A percentile compares a stretch with the other conserved stretches of the same genome.
Conservation (phyloP, 768 basidiomycete genomes). For the Brasilioporus rufonigricans region DNA sequence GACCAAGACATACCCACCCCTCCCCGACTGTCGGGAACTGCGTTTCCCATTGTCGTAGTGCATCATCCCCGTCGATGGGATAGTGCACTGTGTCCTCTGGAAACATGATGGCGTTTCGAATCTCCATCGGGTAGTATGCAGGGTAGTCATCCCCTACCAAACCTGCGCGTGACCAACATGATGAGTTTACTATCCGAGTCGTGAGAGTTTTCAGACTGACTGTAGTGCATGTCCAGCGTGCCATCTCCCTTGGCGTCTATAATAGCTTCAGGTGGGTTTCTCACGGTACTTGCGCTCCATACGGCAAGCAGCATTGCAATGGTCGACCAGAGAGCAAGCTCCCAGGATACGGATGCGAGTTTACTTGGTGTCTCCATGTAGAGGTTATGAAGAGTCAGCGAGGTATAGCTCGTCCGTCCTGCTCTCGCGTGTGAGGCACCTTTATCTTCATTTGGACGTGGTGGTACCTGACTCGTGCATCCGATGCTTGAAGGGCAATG, state of each 20-base stretch:
- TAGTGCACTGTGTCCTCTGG: conserved; percentile 29
- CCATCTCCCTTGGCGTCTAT: not conserved
- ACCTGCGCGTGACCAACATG: conserved; percentile 3
- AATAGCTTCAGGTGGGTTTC: not conserved
- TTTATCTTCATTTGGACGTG: conserved; percentile 4
- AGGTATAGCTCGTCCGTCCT: not conserved
- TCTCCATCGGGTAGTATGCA: conserved; percentile 25
- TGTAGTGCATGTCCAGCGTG: conserved; percentile 10
- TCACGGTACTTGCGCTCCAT: conserved; percentile 17
- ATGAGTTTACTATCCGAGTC: not conserved
- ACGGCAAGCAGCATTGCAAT: conserved; percentile 17
- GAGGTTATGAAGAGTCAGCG: not conserved
- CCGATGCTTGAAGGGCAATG: conserved; percentile 1
- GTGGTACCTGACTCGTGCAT: not conserved
- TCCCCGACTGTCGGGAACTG: conserved; percentile 19
- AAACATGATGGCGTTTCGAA: conserved; percentile 21
- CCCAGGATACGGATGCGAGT: conserved; percentile 2
- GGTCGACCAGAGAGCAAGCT: conserved; percentile 24
- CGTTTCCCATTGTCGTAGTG: conserved; percentile 19
- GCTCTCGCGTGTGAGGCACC: not conserved
- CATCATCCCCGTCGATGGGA: conserved; percentile 24
- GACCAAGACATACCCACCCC: conserved; percentile 28
- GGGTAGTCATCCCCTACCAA: conserved; percentile 30
- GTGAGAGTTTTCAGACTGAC: conserved; percentile 8
- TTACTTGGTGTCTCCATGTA: conserved; percentile 15